Conservation (phyloP, 495 filamentous ascomycete species). For the Astrocystis sublimbata region DNA sequence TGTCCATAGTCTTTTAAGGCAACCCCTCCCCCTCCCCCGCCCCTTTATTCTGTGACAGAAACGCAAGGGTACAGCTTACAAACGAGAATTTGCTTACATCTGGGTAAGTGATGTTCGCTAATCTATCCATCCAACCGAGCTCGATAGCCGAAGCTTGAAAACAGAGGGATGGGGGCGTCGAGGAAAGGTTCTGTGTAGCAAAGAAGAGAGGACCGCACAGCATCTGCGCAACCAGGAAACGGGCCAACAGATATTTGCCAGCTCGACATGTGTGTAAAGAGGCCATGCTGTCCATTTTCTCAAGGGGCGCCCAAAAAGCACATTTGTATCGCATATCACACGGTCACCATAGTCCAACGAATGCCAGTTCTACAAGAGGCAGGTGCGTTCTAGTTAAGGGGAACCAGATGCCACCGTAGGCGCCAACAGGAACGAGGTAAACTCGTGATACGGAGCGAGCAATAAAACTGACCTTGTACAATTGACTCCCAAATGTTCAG, state of each 20-base stretch:
- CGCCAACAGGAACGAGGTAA: too few relatives aligned
- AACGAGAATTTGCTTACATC: too few relatives aligned
- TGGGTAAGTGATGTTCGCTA: not conserved
- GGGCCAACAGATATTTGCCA: too few relatives aligned
- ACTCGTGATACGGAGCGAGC: too few relatives aligned
- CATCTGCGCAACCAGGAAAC: not conserved
- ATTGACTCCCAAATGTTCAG: too few relatives aligned
- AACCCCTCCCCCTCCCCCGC: too few relatives aligned
- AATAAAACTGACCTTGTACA: too few relatives aligned
- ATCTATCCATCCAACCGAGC: not conserved
- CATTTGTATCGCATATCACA: not conserved
- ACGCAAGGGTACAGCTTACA: too few relatives aligned
- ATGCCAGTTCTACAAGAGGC: not conserved
- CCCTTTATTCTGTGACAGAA: too few relatives aligned
- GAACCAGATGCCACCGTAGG: too few relatives aligned
- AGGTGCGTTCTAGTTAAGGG: too few relatives aligned
- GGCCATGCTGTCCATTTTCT: not conserved
- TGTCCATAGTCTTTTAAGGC: too few relatives aligned
- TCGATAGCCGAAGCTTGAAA: not conserved
- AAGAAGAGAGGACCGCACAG: not conserved
- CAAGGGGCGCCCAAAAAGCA: not conserved
- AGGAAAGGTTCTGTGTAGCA: not conserved
- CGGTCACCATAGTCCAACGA: not conserved
- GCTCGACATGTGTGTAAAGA: not conserved
- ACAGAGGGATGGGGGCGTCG: not conserved